Conservation (phyloP, 2,329 filamentous ascomycete genomes). For the Ramichloridium luteum region DNA sequence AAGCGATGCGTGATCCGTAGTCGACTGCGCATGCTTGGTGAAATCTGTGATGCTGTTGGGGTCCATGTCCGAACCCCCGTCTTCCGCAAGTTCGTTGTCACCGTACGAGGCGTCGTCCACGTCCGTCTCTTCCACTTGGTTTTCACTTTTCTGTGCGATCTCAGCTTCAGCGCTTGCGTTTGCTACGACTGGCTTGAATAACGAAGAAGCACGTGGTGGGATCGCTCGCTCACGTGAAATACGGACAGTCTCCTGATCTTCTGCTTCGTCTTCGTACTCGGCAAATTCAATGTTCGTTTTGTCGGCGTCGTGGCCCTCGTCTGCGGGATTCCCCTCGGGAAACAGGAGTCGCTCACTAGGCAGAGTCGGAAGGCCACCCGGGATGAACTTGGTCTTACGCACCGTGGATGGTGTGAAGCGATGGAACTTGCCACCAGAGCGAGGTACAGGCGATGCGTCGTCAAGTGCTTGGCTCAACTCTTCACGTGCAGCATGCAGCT, state of each 20-base stretch:
- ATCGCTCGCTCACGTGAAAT: constrained; percentile 10
- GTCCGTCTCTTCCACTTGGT: background rate
- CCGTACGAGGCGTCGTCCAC: constrained; percentile 2
- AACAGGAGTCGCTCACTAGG: constrained; percentile 29
- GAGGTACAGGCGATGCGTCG: constrained; percentile 29
- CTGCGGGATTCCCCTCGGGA: constrained; percentile 11
- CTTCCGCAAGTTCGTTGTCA: constrained; percentile 2
- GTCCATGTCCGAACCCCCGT: constrained; percentile 6
- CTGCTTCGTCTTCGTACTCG: constrained; percentile 11
- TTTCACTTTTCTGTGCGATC: constrained; percentile 5
- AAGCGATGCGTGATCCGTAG: constrained; percentile 8
- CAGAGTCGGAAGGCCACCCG: constrained; percentile 26
- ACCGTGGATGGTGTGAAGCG: constrained; percentile 24
- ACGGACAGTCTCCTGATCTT: constrained; percentile 12
- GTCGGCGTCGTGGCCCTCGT: background rate
- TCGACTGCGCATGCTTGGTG: constrained; percentile 3
- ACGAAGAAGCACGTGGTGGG: constrained; percentile 13
- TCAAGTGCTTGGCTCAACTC: constrained; percentile 41
- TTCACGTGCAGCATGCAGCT: constrained; percentile 42
- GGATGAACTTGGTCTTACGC: constrained; percentile 22
- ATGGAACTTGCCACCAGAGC: constrained; percentile 25
- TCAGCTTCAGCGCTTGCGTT: constrained; percentile 6
- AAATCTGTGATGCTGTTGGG: constrained; percentile 3
- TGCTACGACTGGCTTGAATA: constrained; percentile 15
- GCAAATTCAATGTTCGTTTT: no score